Percentiles rank a stretch among this genome's conserved stretches.
Evolutionary conservation across 1,284 basidiomycete genomes (phyloP).

Genomic region (Lentinus polychrous): DNA sequence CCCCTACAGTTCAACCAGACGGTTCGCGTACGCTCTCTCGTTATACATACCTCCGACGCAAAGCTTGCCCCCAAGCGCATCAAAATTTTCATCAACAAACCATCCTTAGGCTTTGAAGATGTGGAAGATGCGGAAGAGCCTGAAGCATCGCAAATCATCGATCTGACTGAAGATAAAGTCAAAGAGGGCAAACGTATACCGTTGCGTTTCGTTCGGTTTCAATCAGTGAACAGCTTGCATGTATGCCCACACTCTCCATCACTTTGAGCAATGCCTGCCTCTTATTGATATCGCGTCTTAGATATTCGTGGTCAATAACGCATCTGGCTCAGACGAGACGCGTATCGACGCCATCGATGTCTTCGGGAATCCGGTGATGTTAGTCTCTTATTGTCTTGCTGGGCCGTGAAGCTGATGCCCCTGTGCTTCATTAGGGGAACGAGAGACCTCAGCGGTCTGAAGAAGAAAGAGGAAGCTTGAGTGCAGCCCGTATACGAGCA

Average conservation of each 20-base stretch:
- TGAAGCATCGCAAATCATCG: conserved; percentile 48
- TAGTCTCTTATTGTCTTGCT: background rate
- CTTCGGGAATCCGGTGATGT: conserved; percentile 44
- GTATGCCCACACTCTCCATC: conserved; percentile 33
- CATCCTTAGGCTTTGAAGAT: conserved; percentile 63
- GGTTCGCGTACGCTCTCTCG: conserved; percentile 68
- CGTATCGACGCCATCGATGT: conserved; percentile 75
- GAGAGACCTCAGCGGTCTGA: conserved; percentile 50
- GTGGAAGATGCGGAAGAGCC: conserved; percentile 45
- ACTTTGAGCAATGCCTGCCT: background rate
- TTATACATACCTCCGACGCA: conserved; percentile 45
- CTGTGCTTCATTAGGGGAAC: conserved; percentile 24
- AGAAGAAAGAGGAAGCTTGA: conserved; percentile 20
- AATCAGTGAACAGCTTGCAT: conserved; percentile 67
- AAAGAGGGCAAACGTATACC: conserved; percentile 49
- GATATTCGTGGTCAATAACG: conserved; percentile 77
- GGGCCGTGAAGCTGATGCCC: background rate
- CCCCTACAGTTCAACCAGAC: conserved; percentile 69
- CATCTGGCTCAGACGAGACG: conserved; percentile 68
- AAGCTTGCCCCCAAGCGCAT: conserved; percentile 58
- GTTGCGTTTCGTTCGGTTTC: conserved; percentile 74
- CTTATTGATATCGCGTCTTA: conserved; percentile 22
- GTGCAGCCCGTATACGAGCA: no score
- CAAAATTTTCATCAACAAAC: conserved; percentile 64
- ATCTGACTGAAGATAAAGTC: conserved; percentile 45